A percentile compares a stretch with the other conserved stretches of the same genome.
Evolutionary conservation across 2,329 filamentous ascomycete genomes (phyloP).

Genomic region (Macroventuria anomochaeta): DNA sequence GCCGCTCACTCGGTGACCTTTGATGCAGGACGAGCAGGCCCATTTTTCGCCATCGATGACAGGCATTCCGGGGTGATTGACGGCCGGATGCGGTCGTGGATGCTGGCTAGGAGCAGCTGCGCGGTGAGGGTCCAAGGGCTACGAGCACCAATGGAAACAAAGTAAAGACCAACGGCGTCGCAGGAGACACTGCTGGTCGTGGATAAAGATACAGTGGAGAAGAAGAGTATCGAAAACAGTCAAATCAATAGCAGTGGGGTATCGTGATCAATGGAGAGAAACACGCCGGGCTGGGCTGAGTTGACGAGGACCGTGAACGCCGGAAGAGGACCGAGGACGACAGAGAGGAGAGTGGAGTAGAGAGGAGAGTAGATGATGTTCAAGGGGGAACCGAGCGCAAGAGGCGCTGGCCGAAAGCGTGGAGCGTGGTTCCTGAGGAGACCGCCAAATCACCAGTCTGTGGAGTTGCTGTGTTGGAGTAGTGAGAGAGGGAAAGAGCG

Average conservation of each 20-base stretch:
- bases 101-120: constrained; percentile 35
- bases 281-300: constrained; percentile 29
- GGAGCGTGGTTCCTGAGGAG: constrained; percentile 39
- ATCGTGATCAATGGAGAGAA: constrained; percentile 43
- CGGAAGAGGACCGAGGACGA: constrained; percentile 42
- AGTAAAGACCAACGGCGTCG: constrained; percentile 26
- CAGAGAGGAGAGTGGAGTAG: constrained; percentile 32
- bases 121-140: constrained; percentile 20
- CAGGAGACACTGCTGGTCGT: constrained; percentile 21
- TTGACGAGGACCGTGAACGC: constrained; percentile 48
- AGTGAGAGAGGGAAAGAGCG: constrained; percentile 33
- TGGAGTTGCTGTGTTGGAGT: constrained; percentile 34
- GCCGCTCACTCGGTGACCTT: constrained; percentile 97
- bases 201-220: constrained; percentile 31
- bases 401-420: constrained; percentile 53
- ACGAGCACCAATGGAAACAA: constrained; percentile 17
- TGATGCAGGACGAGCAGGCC: constrained; percentile 97
- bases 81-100: constrained; percentile 47
- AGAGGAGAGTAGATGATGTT: constrained; percentile 37
- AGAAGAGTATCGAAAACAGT: constrained; percentile 23
- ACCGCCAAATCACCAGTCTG: constrained; percentile 47
- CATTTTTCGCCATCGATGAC: constrained; percentile 86
- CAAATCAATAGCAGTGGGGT: constrained; percentile 43
- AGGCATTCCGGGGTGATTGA: constrained; percentile 43
- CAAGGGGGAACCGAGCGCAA: constrained; percentile 48